These are phyloP conservation scores for Solanum rostratum DNA, from an alignment of 257 asterid species.

Conservation along the genomic window DNA sequence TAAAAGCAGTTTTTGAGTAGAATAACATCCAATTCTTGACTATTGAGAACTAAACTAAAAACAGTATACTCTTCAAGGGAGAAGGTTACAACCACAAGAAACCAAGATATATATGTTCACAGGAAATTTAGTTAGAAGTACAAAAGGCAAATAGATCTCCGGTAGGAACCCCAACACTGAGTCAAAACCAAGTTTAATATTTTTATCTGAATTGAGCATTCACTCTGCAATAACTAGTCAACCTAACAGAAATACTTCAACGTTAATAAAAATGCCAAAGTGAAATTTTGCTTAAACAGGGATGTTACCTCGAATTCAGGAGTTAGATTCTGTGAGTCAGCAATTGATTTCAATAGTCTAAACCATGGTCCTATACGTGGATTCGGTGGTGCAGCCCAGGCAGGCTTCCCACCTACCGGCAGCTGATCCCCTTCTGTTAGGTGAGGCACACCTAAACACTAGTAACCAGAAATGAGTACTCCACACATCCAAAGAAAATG, in stretches of 20 bases:
- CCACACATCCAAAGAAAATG: background rate
- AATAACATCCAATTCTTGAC: background rate
- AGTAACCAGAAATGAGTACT: background rate
- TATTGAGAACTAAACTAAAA: background rate
- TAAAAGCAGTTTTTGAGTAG: background rate
- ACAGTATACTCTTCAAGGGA: background rate
- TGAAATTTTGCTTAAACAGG: background rate
- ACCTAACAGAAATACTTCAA: background rate
- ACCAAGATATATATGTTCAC: background rate
- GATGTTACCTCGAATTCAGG: conserved; percentile 23
- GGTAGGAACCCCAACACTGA: background rate
- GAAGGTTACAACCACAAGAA: background rate
- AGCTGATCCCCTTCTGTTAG: conserved; percentile 16
- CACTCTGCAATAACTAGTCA: background rate
- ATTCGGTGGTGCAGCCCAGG: conserved; percentile 33
- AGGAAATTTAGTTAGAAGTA: background rate
- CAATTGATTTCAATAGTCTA: conserved; percentile 19
- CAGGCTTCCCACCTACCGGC: conserved; percentile 24
- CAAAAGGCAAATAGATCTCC: background rate
- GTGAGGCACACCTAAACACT: conserved; percentile 24
- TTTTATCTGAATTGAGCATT: background rate
- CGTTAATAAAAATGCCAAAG: background rate
- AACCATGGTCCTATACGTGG: conserved; percentile 32
- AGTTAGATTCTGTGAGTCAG: conserved; percentile 14
- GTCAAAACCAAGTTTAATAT: background rate